A percentile compares a stretch with the other conserved stretches of the same genome.
phyloP scores from a whole-genome alignment of 2,329 filamentous ascomycete species.

The Exophiala dermatitidis region DNA sequence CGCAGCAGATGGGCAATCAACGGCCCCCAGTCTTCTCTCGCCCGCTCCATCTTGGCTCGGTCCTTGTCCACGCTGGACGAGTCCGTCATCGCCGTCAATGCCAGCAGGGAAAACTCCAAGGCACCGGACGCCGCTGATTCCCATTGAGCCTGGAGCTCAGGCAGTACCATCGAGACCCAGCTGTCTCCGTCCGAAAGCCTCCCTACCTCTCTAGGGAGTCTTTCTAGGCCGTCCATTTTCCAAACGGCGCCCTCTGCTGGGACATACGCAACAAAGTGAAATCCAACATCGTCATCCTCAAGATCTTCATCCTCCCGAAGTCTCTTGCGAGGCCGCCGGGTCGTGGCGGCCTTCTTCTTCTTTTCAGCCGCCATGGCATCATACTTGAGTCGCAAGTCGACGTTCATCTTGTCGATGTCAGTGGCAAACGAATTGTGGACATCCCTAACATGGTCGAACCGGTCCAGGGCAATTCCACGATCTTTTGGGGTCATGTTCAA shows the following conservation, averaged over 20 bases:
- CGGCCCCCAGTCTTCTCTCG: constrained; percentile 25
- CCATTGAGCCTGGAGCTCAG: constrained; percentile 13
- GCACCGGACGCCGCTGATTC: constrained; percentile 9
- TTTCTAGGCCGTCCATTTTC: constrained; percentile 80
- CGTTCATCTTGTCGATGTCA: constrained; percentile 33
- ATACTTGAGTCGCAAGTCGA: constrained; percentile 44
- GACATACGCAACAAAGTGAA: constrained; percentile 86
- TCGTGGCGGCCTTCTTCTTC: constrained; percentile 31
- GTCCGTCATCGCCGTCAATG: constrained; percentile 12
- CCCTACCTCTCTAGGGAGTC: constrained; percentile 61
- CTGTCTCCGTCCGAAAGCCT: constrained; percentile 7
- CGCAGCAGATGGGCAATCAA: constrained; percentile 24
- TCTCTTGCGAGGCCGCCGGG: constrained; percentile 29
- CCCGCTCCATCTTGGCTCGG: constrained; percentile 17
- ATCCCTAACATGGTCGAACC: constrained; percentile 66
- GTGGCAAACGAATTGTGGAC: constrained; percentile 84
- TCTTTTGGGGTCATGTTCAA: constrained; percentile 60
- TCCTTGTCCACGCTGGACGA: constrained; percentile 12
- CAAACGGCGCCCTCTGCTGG: constrained; percentile 67
- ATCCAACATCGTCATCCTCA: constrained; percentile 55
- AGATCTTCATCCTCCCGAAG: constrained; percentile 38
- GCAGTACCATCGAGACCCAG: constrained; percentile 20
- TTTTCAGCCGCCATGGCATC: constrained; percentile 36
- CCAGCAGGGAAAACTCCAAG: constrained; percentile 21
- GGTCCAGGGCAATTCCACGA: constrained; percentile 67